Evolutionary conservation across 2,329 filamentous ascomycete species (phyloP).

Genomic region (Ophiostoma novo-ulmi): DNA sequence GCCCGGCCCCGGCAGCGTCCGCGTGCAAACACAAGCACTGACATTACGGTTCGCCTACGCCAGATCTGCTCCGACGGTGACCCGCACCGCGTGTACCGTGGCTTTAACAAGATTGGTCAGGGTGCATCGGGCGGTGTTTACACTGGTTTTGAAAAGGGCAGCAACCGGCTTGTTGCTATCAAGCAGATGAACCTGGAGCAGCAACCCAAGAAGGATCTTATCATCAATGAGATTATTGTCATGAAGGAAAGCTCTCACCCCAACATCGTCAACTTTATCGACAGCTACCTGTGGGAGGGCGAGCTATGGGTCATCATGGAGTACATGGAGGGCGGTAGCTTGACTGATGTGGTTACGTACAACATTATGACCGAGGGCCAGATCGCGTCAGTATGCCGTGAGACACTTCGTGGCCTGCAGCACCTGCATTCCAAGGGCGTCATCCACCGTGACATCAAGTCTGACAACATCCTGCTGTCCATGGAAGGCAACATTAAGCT

Average conservation of each 20-base stretch:
- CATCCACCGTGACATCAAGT: conserved; percentile 98
- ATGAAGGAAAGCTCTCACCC: conserved; percentile 99
- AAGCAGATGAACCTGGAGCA: conserved; percentile 99
- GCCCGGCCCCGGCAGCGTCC: conserved; percentile 69
- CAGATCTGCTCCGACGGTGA: conserved; percentile 88
- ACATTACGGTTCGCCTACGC: conserved; percentile 77
- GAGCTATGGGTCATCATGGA: conserved; percentile 99
- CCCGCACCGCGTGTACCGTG: conserved; percentile 79
- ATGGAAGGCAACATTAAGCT: conserved; percentile 96
- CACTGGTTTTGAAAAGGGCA: conserved; percentile 78
- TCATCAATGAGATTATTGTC: conserved; percentile 97
- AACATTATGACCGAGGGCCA: conserved; percentile 99
- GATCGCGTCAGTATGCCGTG: conserved; percentile 90
- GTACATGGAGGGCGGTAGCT: conserved; percentile 96
- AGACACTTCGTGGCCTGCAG: conserved; percentile 86
- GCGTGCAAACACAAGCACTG: conserved; percentile 72
- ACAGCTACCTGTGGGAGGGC: conserved; percentile 83
- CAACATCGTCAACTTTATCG: conserved; percentile 99
- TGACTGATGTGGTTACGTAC: conserved; percentile 97
- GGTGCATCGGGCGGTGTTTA: conserved; percentile 95
- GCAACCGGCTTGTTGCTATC: conserved; percentile 87
- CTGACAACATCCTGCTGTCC: conserved; percentile 92
- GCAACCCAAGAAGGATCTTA: conserved; percentile 97
- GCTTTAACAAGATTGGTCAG: conserved; percentile 92
- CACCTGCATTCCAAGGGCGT: conserved; percentile 97